Evolutionary conservation across 1,284 basidiomycete genomes (phyloP).

Genomic region (Pseudozyma flocculosa): DNA sequence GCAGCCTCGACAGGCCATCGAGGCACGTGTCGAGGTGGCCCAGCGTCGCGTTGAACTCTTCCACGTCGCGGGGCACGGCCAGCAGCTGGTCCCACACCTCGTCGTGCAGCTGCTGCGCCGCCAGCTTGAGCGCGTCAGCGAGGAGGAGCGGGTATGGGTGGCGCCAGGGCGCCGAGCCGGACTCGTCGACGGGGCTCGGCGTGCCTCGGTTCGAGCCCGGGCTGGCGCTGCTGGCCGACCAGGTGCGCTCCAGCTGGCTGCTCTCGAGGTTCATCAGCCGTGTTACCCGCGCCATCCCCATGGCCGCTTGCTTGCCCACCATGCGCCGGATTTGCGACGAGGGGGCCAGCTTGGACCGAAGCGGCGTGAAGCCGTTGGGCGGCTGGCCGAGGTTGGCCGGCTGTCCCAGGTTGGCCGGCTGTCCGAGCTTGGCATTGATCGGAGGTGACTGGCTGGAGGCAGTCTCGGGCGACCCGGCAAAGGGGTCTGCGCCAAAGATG

Average conservation of each 20-base stretch:
- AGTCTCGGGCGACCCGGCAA: neutral
- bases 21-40: slow-evolving; percentile 18
- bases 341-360: slow-evolving; percentile 15
- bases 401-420: too few relatives aligned
- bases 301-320: slow-evolving; percentile 17
- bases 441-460: too few relatives aligned
- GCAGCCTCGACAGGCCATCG: slow-evolving; percentile 21
- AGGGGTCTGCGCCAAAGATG: neutral
- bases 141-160: slow-evolving; percentile 36
- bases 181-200: slow-evolving; percentile 26
- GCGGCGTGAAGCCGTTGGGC: neutral
- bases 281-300: slow-evolving; percentile 27
- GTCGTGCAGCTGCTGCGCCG: slow-evolving; percentile 23
- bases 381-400: too few relatives aligned
- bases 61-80: slow-evolving; percentile 16
- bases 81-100: slow-evolving; percentile 35
- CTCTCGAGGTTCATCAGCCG: slow-evolving; percentile 24
- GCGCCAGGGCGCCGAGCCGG: slow-evolving; percentile 25
- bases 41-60: slow-evolving; percentile 16
- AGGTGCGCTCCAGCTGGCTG: slow-evolving; percentile 7
- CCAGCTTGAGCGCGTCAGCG: slow-evolving; percentile 22
- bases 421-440: too few relatives aligned
- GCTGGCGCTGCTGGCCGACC: too few relatives aligned
- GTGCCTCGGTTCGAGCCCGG: neutral
- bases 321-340: slow-evolving; percentile 17